Percentiles rank a stretch among this genome's conserved stretches.
Evolutionary conservation across 179 eudicot species (phyloP).

Genomic region (Actinidia chinensis): DNA sequence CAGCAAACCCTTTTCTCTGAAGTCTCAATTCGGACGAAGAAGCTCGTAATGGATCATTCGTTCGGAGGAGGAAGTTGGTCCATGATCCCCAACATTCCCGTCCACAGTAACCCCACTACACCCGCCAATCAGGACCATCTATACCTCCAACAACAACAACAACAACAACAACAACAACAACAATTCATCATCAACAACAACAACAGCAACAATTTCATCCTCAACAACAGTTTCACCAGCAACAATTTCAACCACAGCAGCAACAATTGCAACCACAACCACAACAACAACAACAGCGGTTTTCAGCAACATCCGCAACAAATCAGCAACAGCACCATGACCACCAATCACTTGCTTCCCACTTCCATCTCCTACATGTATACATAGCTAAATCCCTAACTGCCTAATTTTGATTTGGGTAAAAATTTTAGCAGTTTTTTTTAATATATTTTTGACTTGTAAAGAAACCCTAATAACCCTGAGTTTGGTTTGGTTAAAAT

Average conservation of each 20-base stretch:
- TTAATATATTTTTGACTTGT: not conserved
- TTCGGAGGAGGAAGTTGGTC: slow-evolving; percentile 59
- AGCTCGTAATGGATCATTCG: slow-evolving; percentile 25
- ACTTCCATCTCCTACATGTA: slow-evolving; percentile 78
- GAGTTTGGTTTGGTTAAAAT: no score
- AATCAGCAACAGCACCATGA: slow-evolving; percentile 32
- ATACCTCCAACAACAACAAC: slow-evolving; percentile 50
- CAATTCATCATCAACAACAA: slow-evolving; percentile 28
- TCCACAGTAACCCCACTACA: slow-evolving; percentile 53
- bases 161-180: slow-evolving; percentile 33
- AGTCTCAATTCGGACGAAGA: not conserved
- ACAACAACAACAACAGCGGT: slow-evolving; percentile 35
- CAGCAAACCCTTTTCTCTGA: not conserved
- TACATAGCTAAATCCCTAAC: not conserved
- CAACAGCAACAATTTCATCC: slow-evolving; percentile 23
- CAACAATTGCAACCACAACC: slow-evolving; percentile 31
- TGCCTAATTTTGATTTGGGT: not conserved
- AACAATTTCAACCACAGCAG: slow-evolving; percentile 42
- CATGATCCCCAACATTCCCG: slow-evolving; percentile 56
- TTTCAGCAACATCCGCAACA: slow-evolving; percentile 35
- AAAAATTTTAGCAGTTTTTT: not conserved
- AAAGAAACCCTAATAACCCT: no score
- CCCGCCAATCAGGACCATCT: slow-evolving; percentile 56
- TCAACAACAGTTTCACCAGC: slow-evolving; percentile 23
- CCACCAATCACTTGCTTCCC: slow-evolving; percentile 81